Evolutionary conservation across 2,329 filamentous ascomycete species (phyloP), one percentile per base, ranked within the genome.

Genomic region (Ophiocordyceps australis): DNA sequence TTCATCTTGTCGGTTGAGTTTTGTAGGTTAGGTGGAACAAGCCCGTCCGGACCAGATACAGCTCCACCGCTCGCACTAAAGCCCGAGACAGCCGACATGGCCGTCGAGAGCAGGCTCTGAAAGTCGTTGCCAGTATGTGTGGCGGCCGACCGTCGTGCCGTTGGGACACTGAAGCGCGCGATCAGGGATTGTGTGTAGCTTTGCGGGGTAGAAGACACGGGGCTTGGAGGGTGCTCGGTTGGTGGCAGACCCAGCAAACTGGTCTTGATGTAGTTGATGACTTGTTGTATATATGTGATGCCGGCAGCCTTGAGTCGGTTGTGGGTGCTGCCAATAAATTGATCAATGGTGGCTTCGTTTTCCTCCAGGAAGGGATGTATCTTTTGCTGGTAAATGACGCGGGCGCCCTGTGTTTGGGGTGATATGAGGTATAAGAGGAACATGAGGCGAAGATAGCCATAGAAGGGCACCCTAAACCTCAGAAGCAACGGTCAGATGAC

Each of bases 351-450:
- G 22, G 62, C 51, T 52, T 95, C 89, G 50, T 98, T 86, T 32
- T 83, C 66, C 41, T 72, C 62, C 25, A 98, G 72, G 57, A 86
- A 93, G 0, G 86, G 86, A 49, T 92, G 76, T 32, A 95, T 62
- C 49, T 89, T 73, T 33, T 72, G 65, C 43, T 83, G 71, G 59
- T 95, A 98, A 35, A 95, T 60, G 40, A 77, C 56, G 32, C 78
- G 77, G 30, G 85, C 83, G 47, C 89, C 89, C 47, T 94, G 86
- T n/a, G 82, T 89, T 50, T 92, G 86, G 0, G 86, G 89, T n/a
- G 93, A 71, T 42, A 95, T 83, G 33, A 98, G 79, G 57, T 94
- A 98, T 37, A 89, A 71, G 45, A 94, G 72, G 53, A 89, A 76
- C 44, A 74, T 59, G 28, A 94, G 69, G 36, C 89, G 82, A 41